Base-by-base conservation (phyloP, 345 rosid species). In the Pistacia vera region DNA sequence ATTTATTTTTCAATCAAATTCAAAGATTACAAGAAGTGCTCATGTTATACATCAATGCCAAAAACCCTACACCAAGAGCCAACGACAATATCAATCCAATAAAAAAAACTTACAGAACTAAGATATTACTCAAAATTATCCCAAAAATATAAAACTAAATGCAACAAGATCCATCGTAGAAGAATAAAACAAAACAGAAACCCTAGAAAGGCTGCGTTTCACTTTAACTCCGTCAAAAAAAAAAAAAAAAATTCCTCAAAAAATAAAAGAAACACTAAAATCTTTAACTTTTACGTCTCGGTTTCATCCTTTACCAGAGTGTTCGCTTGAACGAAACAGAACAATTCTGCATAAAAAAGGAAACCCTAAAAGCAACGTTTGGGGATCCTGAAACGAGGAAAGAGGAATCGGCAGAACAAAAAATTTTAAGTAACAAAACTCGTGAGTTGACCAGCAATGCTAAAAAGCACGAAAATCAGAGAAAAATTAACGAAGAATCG, bases 311-410 rank as follows among this genome's bases (percentile, higher is more conserved):
- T 56, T 38, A 33, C 11, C 11, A 7, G 52, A 14, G 5, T 41
- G 25, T 48, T 49, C 61, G 30, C 61, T 49, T 18, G 4, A 73
- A 63, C 12, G 49, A 52, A 63, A 73, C 51, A 73, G 28, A 63
- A 20, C 14, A 51, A 52, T 3, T 16, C 0, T 28, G 28, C 1
- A 62, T 5, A 51, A 73, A 11, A 11, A 73, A 1, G 20, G 49
- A 73, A 73, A 73, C 61, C 69, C 68, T 49, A 63, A 35, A 63
- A 20, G 49, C 63, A 62, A 5, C 12, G 56, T 30, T 13, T 28
- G 12, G 61, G 69, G 48, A 73, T 62, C 60, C 10, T 49, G n/a
- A 38, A 30, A 20, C 35, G 10, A 12, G 17, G 17, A 25, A 41
- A 72, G 25, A 22, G 66, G 46, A 44, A 28, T 41, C 49, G 41